Evolutionary conservation across 768 basidiomycete species (phyloP).

Genomic region (Tulasnella calospora): DNA sequence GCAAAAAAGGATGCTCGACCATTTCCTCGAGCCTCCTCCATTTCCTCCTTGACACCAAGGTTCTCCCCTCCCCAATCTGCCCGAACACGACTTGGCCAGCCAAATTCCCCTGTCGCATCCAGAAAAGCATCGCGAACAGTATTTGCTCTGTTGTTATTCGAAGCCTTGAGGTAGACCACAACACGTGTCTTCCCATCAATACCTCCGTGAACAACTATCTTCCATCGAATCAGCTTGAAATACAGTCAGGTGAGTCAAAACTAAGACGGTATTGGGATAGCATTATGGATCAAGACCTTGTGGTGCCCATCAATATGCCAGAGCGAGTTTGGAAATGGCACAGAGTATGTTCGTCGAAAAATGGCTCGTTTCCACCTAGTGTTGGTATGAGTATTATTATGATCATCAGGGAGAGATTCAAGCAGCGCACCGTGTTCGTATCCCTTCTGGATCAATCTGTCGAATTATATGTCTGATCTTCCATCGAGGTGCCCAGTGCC

Average conservation of each 20-base stretch:
- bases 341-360: constrained; percentile 35
- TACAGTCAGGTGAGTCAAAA: no score
- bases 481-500: background rate
- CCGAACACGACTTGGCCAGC: background rate
- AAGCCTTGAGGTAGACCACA: constrained; percentile 38
- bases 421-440: background rate
- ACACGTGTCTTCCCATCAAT: constrained; percentile 43
- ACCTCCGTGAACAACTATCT: constrained; percentile 42
- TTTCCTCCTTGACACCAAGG: background rate
- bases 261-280: no score
- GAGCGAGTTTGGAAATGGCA: constrained; percentile 39
- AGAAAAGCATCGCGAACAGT: constrained; percentile 38
- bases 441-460: background rate
- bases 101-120: background rate
- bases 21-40: background rate
- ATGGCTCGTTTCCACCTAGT: constrained; percentile 29
- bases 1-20: background rate
- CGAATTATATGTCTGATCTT: background rate
- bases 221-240: constrained; percentile 40
- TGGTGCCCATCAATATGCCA: constrained; percentile 43
- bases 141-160: constrained; percentile 39
- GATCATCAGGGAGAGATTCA: background rate
- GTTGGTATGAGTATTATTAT: background rate
- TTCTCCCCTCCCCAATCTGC: constrained; percentile 17
- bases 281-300: no score